Evolutionary conservation across 164 flowering plant genomes (phyloP), one percentile per base, ranked within the genome.

Genomic region (Vitis vinifera): DNA sequence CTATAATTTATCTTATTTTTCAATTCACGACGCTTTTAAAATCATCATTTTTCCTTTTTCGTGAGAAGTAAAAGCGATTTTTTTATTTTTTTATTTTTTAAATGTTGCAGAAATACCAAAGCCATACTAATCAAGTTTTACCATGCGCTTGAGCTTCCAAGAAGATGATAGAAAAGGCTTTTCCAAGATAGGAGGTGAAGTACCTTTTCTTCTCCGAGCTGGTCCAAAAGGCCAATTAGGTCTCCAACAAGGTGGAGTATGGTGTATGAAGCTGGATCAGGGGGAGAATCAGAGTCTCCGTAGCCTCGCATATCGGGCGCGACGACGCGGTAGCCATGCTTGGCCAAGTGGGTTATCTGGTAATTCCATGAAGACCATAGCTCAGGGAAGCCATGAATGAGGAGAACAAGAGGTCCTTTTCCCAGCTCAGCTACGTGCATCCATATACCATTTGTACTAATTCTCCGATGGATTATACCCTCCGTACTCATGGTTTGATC

Each of bases 231-330:
- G 44, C 65, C 75, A 10, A 82, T 51, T 56, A 82, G 67, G 71
- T 79, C 85, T 4, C 83, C 85, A 13, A 82, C 85, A n/a, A 77
- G 17, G 57, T 77, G 83, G 14, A 67, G 52, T 27, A 56, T 19
- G 52, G 77, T 77, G 73, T 76, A 82, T 8, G 76, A 73, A 17
- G 67, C 44, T 3, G 72, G 68, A 37, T 73, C 66, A 11, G 27
- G 67, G n/a, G 71, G 76, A 6, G 56, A 66, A 52, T 73, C 72
- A 8, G 76, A 62, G 17, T 68, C 76, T 11, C 76, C 76, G 10
- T 73, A 63, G 16, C 76, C 76, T 55, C 76, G 19, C 72, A 73
- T 62, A 52, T 68, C 76, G n/a, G 76, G 76, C 11, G 76, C 76
- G 9, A 73, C 76, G 8, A 56, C 76, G 49, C 16, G 72, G 52